Evolutionary conservation across 2,329 filamentous ascomycete species (phyloP), one percentile per base, ranked within the genome.

Genomic region (Xylaria sp.): DNA sequence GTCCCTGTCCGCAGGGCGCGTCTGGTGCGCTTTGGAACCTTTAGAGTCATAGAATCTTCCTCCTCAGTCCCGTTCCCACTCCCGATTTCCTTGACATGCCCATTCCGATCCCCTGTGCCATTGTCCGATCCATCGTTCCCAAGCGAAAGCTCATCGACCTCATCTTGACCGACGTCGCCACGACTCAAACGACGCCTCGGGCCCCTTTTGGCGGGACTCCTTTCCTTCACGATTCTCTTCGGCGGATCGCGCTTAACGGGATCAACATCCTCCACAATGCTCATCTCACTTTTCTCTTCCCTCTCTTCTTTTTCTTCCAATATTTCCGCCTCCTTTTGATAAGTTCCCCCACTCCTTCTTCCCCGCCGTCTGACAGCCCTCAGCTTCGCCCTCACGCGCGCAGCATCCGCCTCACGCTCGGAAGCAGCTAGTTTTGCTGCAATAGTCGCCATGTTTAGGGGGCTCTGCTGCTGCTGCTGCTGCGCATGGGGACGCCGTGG

Each of bases 401-500:
- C 88, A 1, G 88, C 88, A 71, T 90, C 88, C 4, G 89, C 89
- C 62, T 90, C 88, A 20, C 87, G 83, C 71, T 90, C 89, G 0
- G 88, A 87, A 1, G 89, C 88, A 0, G 88, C 89, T 0, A 90
- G 81, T 77, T 90, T 90, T 33, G 88, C 87, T 0, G 87, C 86
- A 69, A 90, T 90, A 40, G 81, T 84, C 9, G 87, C 86, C 84
- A 89, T 89, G 23, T 85, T 89, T 3, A 90, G 77, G 0, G 88
- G 88, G 33, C 84, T 88, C 70, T 89, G 87, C 58, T 86, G 48
- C 23, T 59, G 84, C 28, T 89, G 87, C 58, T 86, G 48, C 23
- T 59, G 84, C 28, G 65, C 75, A 28, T 82, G 81, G 1, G 67
- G 74, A 0, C 77, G 78, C 0, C 77, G 78, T 65, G 66, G 78